These are phyloP conservation scores for Diaporthe citriasiana DNA, from an alignment of 2,329 filamentous ascomycete species.

Conservation along the genomic window DNA sequence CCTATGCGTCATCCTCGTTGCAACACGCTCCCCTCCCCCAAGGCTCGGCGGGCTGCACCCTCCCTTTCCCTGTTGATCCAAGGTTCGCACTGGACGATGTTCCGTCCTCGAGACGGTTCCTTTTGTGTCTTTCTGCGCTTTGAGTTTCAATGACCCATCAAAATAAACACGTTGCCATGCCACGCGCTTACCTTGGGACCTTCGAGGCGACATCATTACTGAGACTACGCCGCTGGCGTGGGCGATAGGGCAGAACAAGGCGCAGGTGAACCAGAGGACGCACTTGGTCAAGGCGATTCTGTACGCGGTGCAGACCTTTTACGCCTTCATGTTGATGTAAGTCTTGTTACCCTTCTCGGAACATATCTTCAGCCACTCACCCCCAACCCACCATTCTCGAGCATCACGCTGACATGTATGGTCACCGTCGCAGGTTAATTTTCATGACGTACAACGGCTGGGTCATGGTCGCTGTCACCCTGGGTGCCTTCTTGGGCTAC, in stretches of 20 bases:
- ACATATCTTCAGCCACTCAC: background rate
- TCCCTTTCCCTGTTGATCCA: background rate
- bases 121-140: conserved; percentile 20
- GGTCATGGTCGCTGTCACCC: conserved; percentile 92
- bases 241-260: conserved; percentile 78
- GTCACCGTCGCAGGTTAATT: conserved; percentile 75
- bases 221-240: conserved; percentile 74
- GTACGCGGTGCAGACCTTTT: conserved; percentile 96
- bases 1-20: background rate
- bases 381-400: too few relatives aligned
- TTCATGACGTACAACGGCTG: conserved; percentile 99
- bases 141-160: conserved; percentile 16
- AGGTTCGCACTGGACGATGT: conserved; percentile 19
- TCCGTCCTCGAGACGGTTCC: conserved; percentile 27
- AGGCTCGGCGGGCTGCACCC: too few relatives aligned
- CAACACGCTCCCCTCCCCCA: background rate
- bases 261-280: conserved; percentile 73
- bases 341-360: conserved; percentile 56
- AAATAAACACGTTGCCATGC: conserved; percentile 33
- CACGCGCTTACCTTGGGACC: conserved; percentile 43
- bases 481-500: conserved; percentile 92
- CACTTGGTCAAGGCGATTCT: conserved; percentile 85
- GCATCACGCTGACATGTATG: background rate
- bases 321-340: conserved; percentile 99
- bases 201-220: conserved; percentile 62